Conservation (phyloP, 2,329 filamentous ascomycete species). For the Xylariaceae sp. region DNA sequence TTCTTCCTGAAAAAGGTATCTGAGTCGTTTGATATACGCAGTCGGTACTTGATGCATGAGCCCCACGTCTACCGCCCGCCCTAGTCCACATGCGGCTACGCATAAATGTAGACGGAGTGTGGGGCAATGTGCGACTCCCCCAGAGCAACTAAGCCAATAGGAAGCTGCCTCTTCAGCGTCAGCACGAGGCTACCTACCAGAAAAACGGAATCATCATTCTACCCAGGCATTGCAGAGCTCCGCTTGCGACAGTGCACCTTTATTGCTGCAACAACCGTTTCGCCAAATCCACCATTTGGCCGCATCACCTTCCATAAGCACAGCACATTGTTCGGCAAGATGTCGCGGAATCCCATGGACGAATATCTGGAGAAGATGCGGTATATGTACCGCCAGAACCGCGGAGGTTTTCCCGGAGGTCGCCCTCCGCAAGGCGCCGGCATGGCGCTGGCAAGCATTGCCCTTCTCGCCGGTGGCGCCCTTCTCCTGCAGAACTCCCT, state of each 20-base stretch:
- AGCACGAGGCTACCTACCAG: conserved; percentile 11
- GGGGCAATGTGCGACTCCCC: conserved; percentile 8
- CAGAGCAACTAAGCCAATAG: conserved; percentile 16
- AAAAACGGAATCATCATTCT: conserved; percentile 17
- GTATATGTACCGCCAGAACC: conserved; percentile 31
- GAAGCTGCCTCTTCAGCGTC: neutral
- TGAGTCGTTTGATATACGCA: too few species aligned
- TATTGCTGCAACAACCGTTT: neutral
- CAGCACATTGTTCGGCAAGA: conserved; percentile 18
- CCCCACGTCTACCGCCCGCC: too few species aligned
- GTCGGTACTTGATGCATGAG: too few species aligned
- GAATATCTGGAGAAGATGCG: conserved; percentile 28
- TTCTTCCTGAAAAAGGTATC: too few species aligned
- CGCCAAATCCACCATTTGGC: conserved; percentile 1
- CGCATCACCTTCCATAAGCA: neutral
- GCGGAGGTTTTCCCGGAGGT: conserved; percentile 39
- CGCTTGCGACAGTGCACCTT: conserved; percentile 5
- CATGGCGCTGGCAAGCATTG: conserved; percentile 38
- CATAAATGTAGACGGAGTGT: neutral
- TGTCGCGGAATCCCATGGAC: conserved; percentile 32
- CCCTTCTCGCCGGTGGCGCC: conserved; percentile 45
- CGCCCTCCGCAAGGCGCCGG: conserved; percentile 39
- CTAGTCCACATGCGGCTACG: neutral
- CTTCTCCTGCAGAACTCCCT: conserved; percentile 55
- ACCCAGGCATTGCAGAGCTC: conserved; percentile 6